Percentiles rank a stretch among this genome's conserved stretches.
These are phyloP conservation scores for Pythium vanterpoolii DNA, from an alignment of 352 stramenopile species.

Conservation along the genomic window DNA sequence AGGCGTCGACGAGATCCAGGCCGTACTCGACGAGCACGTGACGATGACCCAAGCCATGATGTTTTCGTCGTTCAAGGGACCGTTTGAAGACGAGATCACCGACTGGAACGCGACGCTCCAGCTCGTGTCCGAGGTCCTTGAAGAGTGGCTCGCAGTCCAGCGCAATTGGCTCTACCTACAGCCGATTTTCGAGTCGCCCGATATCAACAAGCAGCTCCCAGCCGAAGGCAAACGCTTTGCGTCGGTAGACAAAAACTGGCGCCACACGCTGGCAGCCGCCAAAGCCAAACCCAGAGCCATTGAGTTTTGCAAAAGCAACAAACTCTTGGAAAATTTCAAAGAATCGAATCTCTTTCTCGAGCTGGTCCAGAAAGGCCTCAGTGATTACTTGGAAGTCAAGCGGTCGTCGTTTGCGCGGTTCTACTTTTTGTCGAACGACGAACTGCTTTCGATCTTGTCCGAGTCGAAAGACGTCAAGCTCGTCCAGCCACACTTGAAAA, in stretches of 20 bases:
- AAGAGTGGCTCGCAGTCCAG: slow-evolving; percentile 95
- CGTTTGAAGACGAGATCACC: slow-evolving; percentile 92
- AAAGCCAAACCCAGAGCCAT: slow-evolving; percentile 89
- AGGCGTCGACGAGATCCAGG: slow-evolving; percentile 93
- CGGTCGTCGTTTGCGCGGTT: slow-evolving; percentile 90
- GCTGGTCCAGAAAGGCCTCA: slow-evolving; percentile 89
- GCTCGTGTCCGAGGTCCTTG: slow-evolving; percentile 91
- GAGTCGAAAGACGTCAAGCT: slow-evolving; percentile 92
- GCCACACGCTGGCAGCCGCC: slow-evolving; percentile 82
- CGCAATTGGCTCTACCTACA: slow-evolving; percentile 95
- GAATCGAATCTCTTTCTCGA: slow-evolving; percentile 95
- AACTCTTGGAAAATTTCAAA: slow-evolving; percentile 91
- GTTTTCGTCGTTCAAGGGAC: slow-evolving; percentile 94
- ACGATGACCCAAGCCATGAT: slow-evolving; percentile 96
- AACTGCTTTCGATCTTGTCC: slow-evolving; percentile 91
- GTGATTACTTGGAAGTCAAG: slow-evolving; percentile 92
- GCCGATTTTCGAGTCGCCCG: slow-evolving; percentile 94
- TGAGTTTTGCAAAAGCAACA: slow-evolving; percentile 91
- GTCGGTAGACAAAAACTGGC: slow-evolving; percentile 95
- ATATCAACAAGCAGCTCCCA: slow-evolving; percentile 96
- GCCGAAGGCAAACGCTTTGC: slow-evolving; percentile 93
- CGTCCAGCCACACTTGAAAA: slow-evolving; percentile 93
- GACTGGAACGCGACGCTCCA: slow-evolving; percentile 91
- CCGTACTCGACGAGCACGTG: slow-evolving; percentile 94
- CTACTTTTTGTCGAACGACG: slow-evolving; percentile 94